These are phyloP conservation scores for Camillea tinctor DNA, from an alignment of 2,329 filamentous ascomycete species.

Conservation along the genomic window DNA sequence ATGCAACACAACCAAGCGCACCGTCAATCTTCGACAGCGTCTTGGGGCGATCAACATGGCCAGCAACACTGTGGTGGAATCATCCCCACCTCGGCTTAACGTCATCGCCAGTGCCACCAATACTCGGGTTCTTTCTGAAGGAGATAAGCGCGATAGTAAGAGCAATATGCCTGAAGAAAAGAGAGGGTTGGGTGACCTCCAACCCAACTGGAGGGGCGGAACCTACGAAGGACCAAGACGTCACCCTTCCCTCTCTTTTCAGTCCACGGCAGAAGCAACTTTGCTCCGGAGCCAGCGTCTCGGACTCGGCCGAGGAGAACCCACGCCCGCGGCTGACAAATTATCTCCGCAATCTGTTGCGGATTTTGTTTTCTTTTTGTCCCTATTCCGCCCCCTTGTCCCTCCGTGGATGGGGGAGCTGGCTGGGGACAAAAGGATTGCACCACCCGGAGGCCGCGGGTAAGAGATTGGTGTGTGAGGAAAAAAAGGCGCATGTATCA, in stretches of 20 bases:
- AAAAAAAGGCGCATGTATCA: conserved; percentile 19
- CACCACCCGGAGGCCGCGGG: conserved; percentile 29
- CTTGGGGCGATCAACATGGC: conserved; percentile 4
- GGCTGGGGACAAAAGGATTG: conserved; percentile 6
- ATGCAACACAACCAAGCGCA: conserved; percentile 20
- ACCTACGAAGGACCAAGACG: background rate
- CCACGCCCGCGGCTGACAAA: conserved; percentile 28
- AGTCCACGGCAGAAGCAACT: conserved; percentile 42
- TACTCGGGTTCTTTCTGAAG: conserved; percentile 51
- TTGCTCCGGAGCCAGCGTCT: conserved; percentile 58
- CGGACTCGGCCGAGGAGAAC: conserved; percentile 54
- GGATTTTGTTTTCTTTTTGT: background rate
- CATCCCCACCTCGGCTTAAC: background rate
- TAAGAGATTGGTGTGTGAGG: conserved; percentile 25
- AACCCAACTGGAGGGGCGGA: background rate
- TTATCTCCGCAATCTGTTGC: background rate
- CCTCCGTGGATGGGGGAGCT: conserved; percentile 1
- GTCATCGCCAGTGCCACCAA: conserved; percentile 27
- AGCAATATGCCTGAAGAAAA: conserved; percentile 34
- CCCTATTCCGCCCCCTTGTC: conserved; percentile 26
- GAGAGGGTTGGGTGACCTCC: conserved; percentile 4
- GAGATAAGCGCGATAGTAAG: conserved; percentile 60
- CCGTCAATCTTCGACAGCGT: conserved; percentile 14
- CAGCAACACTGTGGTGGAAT: background rate
- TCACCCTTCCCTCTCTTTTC: conserved; percentile 12